Conservation (phyloP, 345 rosid species). For the Nephelium lappaceum region DNA sequence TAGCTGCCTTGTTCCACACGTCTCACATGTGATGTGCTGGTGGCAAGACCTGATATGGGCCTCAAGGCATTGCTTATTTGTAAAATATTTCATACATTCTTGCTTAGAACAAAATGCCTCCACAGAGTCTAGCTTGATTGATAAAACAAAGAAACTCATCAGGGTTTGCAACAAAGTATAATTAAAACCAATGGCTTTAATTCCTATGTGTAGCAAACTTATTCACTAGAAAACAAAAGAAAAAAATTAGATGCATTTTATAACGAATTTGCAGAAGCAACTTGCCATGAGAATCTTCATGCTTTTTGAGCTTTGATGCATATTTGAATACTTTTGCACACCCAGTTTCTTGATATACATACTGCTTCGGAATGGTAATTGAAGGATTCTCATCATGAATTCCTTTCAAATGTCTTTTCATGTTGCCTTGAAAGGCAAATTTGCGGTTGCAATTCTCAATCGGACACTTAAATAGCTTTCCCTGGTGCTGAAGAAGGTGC, state of each 20-base stretch:
- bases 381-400: slow-evolving; percentile 40
- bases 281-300: slow-evolving; percentile 79
- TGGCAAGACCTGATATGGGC: slow-evolving; percentile 72
- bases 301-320: slow-evolving; percentile 61
- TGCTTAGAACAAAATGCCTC: slow-evolving; percentile 82
- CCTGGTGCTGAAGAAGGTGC: slow-evolving; percentile 69
- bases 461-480: slow-evolving; percentile 68
- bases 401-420: slow-evolving; percentile 61
- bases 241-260: background rate
- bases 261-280: background rate
- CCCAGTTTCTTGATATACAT: slow-evolving; percentile 68
- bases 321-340: slow-evolving; percentile 78
- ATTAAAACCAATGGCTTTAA: background rate
- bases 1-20: slow-evolving; percentile 66
- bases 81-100: slow-evolving; percentile 73
- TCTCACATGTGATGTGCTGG: slow-evolving; percentile 53
- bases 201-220: background rate
- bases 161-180: slow-evolving; percentile 6
- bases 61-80: slow-evolving; percentile 65
- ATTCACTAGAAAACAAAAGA: background rate
- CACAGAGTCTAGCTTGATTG: slow-evolving; percentile 69
- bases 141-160: slow-evolving; percentile 19
- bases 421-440: slow-evolving; percentile 55
- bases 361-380: slow-evolving; percentile 33
- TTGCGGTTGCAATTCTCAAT: slow-evolving; percentile 52